Conservation (phyloP, 805 yeast species). For the Metschnikowia corniflorae region DNA sequence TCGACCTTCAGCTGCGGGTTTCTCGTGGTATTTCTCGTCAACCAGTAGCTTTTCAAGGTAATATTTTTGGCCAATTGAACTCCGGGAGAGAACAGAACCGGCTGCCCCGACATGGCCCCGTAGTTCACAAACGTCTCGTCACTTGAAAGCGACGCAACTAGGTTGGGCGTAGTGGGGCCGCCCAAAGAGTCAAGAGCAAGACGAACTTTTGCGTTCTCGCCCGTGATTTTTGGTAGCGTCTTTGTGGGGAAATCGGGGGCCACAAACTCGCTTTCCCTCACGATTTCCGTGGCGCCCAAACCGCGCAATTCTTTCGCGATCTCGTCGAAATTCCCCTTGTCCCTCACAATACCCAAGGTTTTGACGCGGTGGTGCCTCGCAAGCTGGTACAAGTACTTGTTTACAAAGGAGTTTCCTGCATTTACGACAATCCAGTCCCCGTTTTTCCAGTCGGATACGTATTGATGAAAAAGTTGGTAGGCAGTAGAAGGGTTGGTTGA, state of each 20-base stretch:
- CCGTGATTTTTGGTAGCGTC: conserved; percentile 15
- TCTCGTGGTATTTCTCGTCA: conserved; percentile 22
- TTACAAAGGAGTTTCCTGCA: conserved; percentile 35
- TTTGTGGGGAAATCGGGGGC: conserved; percentile 15
- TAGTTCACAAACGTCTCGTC: conserved; percentile 29
- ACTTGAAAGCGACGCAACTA: conserved; percentile 25
- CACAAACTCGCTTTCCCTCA: conserved; percentile 27
- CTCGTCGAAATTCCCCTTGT: conserved; percentile 20
- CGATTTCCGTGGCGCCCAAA: conserved; percentile 32
- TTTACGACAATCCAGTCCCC: conserved; percentile 34
- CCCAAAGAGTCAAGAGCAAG: conserved; percentile 34
- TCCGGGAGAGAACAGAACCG: conserved; percentile 19
- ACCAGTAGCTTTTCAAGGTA: conserved; percentile 30
- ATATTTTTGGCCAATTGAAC: conserved; percentile 31
- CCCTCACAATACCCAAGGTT: conserved; percentile 27
- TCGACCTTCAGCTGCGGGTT: conserved; percentile 57
- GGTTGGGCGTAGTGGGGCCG: conserved; percentile 20
- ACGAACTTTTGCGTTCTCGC: conserved; percentile 21
- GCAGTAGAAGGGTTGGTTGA: conserved; percentile 23
- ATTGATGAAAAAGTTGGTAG: conserved; percentile 19
- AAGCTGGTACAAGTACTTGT: conserved; percentile 29
- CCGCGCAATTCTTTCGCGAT: conserved; percentile 20
- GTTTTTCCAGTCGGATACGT: conserved; percentile 19
- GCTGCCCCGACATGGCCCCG: conserved; percentile 22
- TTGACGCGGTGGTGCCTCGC: conserved; percentile 24